A percentile compares a stretch with the other conserved stretches of the same genome.
These are phyloP conservation scores for Paraconiothyrium sp. DNA, from an alignment of 2,329 filamentous ascomycete genomes.

Conservation along the genomic window DNA sequence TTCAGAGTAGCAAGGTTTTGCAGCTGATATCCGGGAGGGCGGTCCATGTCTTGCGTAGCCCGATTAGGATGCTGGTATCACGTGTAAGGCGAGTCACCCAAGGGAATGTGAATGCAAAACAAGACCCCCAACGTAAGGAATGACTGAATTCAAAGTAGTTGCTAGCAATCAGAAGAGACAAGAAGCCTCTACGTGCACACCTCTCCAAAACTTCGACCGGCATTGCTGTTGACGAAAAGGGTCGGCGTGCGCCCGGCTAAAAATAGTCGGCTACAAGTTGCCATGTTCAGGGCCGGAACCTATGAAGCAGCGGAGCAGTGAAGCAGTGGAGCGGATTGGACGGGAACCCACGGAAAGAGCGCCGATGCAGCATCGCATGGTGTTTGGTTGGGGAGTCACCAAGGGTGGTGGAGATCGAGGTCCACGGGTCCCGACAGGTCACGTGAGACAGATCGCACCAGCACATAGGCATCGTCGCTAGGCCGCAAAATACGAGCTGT, in stretches of 20 bases:
- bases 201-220: not conserved
- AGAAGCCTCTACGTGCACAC: not conserved
- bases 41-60: not conserved
- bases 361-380: not conserved
- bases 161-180: not conserved
- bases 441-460: not conserved
- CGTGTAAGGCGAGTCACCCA: not conserved
- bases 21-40: not conserved
- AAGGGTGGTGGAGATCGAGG: not conserved
- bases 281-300: not conserved
- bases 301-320: not conserved
- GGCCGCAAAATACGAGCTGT: too few species aligned
- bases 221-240: not conserved
- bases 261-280: not conserved
- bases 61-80: too few species aligned
- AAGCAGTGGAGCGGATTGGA: not conserved
- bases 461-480: too few species aligned
- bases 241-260: conserved; percentile 1
- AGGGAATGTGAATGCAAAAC: not conserved
- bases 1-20: not conserved
- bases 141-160: not conserved
- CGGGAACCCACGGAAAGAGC: not conserved
- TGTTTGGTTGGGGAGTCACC: not conserved
- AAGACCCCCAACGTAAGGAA: not conserved
- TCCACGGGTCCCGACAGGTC: not conserved